Conservation (phyloP, 495 filamentous ascomycete species). For the Aspergillus biplanus region DNA sequence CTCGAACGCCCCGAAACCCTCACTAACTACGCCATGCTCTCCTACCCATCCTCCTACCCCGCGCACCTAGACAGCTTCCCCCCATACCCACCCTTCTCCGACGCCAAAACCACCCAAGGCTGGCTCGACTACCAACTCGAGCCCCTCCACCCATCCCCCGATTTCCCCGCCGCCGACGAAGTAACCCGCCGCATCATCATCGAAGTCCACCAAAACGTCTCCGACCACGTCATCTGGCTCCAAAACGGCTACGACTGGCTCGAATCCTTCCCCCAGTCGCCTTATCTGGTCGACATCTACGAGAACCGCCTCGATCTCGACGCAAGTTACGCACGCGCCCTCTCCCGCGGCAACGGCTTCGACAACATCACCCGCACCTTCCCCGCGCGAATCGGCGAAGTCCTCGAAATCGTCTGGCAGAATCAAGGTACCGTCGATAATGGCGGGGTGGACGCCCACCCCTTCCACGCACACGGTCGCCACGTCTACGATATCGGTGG, state of each 20-base stretch:
- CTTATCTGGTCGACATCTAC: slow-evolving; percentile 63
- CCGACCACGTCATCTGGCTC: slow-evolving; percentile 45
- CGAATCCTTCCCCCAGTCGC: slow-evolving; percentile 40
- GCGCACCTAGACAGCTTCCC: slow-evolving; percentile 27
- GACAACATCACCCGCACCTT: slow-evolving; percentile 55
- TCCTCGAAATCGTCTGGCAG: slow-evolving; percentile 63
- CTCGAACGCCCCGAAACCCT: slow-evolving; percentile 47
- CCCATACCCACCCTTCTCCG: slow-evolving; percentile 39
- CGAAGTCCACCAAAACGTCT: slow-evolving; percentile 46
- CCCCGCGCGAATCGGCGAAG: slow-evolving; percentile 59
- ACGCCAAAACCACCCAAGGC: slow-evolving; percentile 33
- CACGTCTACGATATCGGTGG: slow-evolving; percentile 63
- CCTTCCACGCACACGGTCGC: slow-evolving; percentile 62
- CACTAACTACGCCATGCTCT: slow-evolving; percentile 56
- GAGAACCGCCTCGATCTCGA: slow-evolving; percentile 45
- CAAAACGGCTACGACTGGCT: slow-evolving; percentile 56
- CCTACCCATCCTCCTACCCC: slow-evolving; percentile 39
- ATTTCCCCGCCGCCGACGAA: slow-evolving; percentile 52
- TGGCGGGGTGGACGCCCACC: slow-evolving; percentile 59
- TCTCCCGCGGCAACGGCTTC: slow-evolving; percentile 43
- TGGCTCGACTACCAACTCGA: slow-evolving; percentile 61
- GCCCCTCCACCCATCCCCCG: slow-evolving; percentile 35
- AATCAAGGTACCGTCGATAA: slow-evolving; percentile 47
- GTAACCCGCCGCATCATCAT: slow-evolving; percentile 58
- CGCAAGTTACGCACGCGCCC: slow-evolving; percentile 34